phyloP scores from a whole-genome alignment of 176 grass and related monocot species.

The Aegilops speltoides region DNA sequence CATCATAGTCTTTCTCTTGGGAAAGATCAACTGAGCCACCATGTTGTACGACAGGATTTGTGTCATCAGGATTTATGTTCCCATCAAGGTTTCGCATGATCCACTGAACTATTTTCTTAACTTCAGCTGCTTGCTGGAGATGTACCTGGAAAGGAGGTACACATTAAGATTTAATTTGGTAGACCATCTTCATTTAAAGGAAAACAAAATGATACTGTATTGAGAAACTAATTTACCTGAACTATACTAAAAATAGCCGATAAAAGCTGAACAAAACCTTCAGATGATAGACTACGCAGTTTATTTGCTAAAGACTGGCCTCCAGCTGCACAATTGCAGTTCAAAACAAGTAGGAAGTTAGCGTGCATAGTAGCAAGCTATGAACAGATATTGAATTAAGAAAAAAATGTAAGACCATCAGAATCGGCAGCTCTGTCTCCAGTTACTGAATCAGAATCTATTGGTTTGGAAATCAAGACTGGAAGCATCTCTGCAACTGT shows the following conservation, averaged over 20 bases:
- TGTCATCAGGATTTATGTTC: slow-evolving; percentile 48
- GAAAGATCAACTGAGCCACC: slow-evolving; percentile 38
- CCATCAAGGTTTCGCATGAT: slow-evolving; percentile 93
- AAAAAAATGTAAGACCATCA: slow-evolving; percentile 53
- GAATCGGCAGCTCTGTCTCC: slow-evolving; percentile 70
- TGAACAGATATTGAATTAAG: slow-evolving; percentile 20
- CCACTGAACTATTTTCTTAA: slow-evolving; percentile 91
- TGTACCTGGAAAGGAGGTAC: slow-evolving; percentile 59
- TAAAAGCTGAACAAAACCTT: slow-evolving; percentile 96
- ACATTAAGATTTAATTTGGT: neutral
- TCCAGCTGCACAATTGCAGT: slow-evolving; percentile 53
- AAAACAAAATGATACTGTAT: neutral
- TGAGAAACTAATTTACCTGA: slow-evolving; percentile 54
- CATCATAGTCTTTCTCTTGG: slow-evolving; percentile 53
- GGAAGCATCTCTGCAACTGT: slow-evolving; percentile 93
- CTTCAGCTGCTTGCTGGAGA: slow-evolving; percentile 88
- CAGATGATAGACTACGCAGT: slow-evolving; percentile 78
- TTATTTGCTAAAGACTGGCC: slow-evolving; percentile 89
- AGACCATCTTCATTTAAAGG: neutral
- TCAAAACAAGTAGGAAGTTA: slow-evolving; percentile 14
- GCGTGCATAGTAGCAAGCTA: slow-evolving; percentile 2
- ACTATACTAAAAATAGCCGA: slow-evolving; percentile 91
- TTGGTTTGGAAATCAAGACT: slow-evolving; percentile 60
- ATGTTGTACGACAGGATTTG: slow-evolving; percentile 27
- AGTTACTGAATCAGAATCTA: slow-evolving; percentile 75